Conservation (phyloP, 345 rosid genomes). For the Ricinus communis region DNA sequence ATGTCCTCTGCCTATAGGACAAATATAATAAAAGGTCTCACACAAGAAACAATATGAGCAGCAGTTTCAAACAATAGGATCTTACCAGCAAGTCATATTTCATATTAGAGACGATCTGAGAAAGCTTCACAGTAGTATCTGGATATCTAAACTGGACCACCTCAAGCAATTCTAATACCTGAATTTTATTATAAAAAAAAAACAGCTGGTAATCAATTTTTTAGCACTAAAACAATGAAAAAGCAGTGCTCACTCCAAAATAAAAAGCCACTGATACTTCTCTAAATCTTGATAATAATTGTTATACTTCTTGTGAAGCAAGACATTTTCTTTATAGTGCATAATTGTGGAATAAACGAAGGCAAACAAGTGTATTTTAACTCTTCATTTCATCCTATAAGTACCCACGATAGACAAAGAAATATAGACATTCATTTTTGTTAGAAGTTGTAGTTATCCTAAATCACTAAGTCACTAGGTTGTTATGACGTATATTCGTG, state of each 20-base stretch:
- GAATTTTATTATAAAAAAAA: conserved; percentile 24
- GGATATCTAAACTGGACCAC: conserved; percentile 85
- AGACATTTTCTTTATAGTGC: not conserved
- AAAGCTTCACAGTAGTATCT: conserved; percentile 64
- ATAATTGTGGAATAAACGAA: no score
- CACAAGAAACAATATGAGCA: conserved; percentile 1
- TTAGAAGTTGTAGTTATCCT: no score
- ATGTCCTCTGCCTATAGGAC: conserved; percentile 70
- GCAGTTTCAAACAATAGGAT: conserved; percentile 8
- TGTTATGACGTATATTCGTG: no score
- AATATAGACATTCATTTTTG: no score
- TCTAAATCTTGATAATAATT: not conserved
- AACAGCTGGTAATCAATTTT: conserved; percentile 10
- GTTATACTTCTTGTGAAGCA: not conserved
- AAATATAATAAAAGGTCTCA: conserved; percentile 15
- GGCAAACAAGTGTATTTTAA: no score
- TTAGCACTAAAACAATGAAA: conserved; percentile 12
- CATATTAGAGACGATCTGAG: conserved; percentile 59
- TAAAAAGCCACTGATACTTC: not conserved
- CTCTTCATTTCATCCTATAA: no score
- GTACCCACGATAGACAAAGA: no score
- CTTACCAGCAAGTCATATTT: conserved; percentile 76
- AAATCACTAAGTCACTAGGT: no score
- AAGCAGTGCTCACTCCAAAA: conserved; percentile 14
- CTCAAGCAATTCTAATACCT: conserved; percentile 88